Evolutionary conservation across 2,329 filamentous ascomycete species (phyloP).

Genomic region (Neofusicoccum kwambonambiense): DNA sequence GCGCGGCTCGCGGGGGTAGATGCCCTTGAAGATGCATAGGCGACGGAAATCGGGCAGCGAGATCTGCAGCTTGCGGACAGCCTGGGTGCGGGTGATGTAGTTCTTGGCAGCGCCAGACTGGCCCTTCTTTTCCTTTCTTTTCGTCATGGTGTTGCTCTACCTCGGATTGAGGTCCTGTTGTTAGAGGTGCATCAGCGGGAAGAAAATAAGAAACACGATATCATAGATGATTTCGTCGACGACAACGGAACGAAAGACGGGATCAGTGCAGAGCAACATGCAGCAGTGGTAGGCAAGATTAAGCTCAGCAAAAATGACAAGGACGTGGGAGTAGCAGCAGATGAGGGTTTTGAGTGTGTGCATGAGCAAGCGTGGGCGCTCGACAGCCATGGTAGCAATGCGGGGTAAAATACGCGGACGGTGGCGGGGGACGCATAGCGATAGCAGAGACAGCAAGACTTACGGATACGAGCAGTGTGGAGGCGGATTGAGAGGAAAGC

Average conservation of each 20-base stretch:
- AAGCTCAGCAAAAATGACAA: not conserved
- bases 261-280: not conserved
- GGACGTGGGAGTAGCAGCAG: not conserved
- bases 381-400: not conserved
- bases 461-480: not conserved
- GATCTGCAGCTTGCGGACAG: conserved; percentile 95
- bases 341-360: not conserved
- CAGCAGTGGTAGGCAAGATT: not conserved
- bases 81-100: conserved; percentile 96
- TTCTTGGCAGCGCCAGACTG: conserved; percentile 87
- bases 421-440: not conserved
- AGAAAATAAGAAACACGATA: not conserved
- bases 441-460: not conserved
- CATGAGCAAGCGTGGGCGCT: not conserved
- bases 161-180: not conserved
- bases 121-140: conserved; percentile 59
- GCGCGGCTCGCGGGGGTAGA: conserved; percentile 94
- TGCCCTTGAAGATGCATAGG: conserved; percentile 99
- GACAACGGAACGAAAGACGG: not conserved
- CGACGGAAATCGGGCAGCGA: conserved; percentile 96
- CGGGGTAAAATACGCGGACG: not conserved
- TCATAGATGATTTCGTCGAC: not conserved
- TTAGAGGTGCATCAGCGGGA: not conserved
- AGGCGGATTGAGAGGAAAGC: not conserved
- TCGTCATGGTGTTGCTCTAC: conserved; percentile 31